Base-by-base conservation (phyloP, 352 stramenopile species). In the Phytopythium mirpurense region DNA sequence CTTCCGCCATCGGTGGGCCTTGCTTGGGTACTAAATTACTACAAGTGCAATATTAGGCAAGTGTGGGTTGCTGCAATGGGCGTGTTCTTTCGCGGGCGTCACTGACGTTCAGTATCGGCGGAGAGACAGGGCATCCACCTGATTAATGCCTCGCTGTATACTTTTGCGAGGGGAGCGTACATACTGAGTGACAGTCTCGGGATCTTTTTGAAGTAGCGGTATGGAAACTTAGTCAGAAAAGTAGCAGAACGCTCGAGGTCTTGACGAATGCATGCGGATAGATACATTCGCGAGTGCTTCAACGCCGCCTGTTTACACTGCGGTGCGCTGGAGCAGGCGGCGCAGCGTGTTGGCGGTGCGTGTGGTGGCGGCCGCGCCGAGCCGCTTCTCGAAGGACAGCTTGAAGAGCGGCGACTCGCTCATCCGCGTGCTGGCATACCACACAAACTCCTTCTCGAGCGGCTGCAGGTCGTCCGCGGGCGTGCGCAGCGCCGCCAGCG, bases 331-430 rank as follows among this genome's bases (percentile, higher is more conserved):
- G 18, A 52, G 46, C 29, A 71, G 57, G 56, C 56, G 63, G 21
- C 64, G 60, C 51, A 72, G 46, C 31, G 64, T 72, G 57, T 72
- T 72, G 15, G 61, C 50, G 32, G 41, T 67, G 38, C 64, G 64
- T 40, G 67, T 40, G 12, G 64, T 72, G 50, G 65, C 53, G 9
- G 57, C 48, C 11, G 63, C 45, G 27, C 57, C 56, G 8, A 72
- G 38, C 42, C 62, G 67, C 50, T 69, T 69, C 40, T 72, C 64
- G 36, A 72, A 69, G 18, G 60, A 62, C 31, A 67, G 53, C 24
- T 72, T 72, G 54, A 67, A 72, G 21, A 72, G 52, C 26, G 63
- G 63, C n/a, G 63, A 72, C 35, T 59, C 60, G 51, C 60, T 68
- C 56, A 71, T 66, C 36, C 68, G 68, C 40, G 63, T 68, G 48